Evolutionary conservation across 768 basidiomycete genomes (phyloP).

Genomic region (Agaricus blazei): DNA sequence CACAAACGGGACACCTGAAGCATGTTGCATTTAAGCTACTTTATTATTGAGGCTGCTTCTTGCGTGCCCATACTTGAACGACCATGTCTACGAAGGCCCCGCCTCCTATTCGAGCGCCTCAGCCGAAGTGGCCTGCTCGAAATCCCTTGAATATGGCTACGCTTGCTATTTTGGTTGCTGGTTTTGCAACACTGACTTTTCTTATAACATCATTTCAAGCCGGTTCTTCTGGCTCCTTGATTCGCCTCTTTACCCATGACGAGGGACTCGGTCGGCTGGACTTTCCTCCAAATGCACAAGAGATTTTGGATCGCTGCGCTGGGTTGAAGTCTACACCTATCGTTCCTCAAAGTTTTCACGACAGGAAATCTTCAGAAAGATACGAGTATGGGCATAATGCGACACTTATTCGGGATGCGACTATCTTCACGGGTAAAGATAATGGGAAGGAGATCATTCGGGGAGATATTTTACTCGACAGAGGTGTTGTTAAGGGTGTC

Average conservation of each 20-base stretch:
- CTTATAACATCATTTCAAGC: conserved; percentile 5
- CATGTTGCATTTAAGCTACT: not conserved
- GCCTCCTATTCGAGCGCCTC: not conserved
- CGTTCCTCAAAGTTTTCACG: conserved; percentile 28
- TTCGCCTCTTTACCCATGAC: not conserved
- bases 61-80: not conserved
- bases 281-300: conserved; percentile 13
- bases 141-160: not conserved
- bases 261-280: not conserved
- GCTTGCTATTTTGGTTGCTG: conserved; percentile 8
- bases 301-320: conserved; percentile 45
- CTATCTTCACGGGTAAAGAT: conserved; percentile 56
- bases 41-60: not conserved
- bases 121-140: not conserved
- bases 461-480: conserved; percentile 66
- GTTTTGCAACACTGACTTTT: conserved; percentile 9
- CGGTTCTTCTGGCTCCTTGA: not conserved
- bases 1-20: not conserved
- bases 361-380: conserved; percentile 53
- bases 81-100: conserved; percentile 6
- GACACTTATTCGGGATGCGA: conserved; percentile 68
- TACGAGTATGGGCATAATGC: conserved; percentile 61
- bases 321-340: conserved; percentile 44
- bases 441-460: conserved; percentile 50
- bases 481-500: conserved; percentile 54